Evolutionary conservation across 2,329 filamentous ascomycete genomes (phyloP).

Genomic region (Chaetomium strumarium): DNA sequence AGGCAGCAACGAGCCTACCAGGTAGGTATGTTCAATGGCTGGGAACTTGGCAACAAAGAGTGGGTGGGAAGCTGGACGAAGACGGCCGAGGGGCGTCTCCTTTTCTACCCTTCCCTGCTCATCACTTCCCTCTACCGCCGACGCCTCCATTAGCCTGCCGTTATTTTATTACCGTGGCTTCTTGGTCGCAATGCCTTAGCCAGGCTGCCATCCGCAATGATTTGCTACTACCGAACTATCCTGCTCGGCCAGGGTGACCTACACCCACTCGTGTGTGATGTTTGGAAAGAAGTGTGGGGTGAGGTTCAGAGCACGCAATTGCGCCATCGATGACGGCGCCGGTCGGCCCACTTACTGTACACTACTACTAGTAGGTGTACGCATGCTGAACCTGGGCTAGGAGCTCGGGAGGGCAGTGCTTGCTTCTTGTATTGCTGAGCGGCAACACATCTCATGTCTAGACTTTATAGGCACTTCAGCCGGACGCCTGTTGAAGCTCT

Average conservation of each 20-base stretch:
- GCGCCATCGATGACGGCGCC: constrained; percentile 24
- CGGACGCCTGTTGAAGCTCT: no score
- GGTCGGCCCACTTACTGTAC: constrained; percentile 16
- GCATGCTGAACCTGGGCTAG: not conserved
- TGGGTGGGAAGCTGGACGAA: not conserved
- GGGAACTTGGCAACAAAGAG: not conserved
- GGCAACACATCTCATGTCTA: no score
- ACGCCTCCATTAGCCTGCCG: constrained; percentile 7
- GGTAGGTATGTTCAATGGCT: not conserved
- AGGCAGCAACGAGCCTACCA: not conserved
- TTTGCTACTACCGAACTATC: constrained; percentile 17
- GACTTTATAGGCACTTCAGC: no score
- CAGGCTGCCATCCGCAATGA: constrained; percentile 13
- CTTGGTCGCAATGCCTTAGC: not conserved
- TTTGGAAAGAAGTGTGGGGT: constrained; percentile 27
- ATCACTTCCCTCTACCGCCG: not conserved
- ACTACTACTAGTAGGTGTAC: no score
- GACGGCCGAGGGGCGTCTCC: not conserved
- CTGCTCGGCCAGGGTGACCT: not conserved
- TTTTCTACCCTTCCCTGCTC: constrained; percentile 1
- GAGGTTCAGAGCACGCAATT: constrained; percentile 31
- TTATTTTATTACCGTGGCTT: not conserved
- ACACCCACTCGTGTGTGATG: constrained; percentile 10
- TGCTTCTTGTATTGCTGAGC: no score
- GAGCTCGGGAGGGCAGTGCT: no score